These are phyloP conservation scores for Geotrichum australiense DNA, from an alignment of 1,139 yeast species.

Conservation along the genomic window DNA sequence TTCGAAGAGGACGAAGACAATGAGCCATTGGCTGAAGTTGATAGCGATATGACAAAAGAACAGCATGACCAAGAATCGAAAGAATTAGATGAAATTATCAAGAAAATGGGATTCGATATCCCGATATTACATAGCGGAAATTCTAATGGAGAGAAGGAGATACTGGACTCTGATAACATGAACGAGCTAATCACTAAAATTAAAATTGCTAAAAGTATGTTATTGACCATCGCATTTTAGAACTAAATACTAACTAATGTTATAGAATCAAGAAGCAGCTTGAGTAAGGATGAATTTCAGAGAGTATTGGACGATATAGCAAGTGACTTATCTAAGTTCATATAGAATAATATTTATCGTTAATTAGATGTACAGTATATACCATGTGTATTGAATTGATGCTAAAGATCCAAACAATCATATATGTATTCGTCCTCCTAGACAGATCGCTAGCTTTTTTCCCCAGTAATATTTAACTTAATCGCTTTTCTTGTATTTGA, in stretches of 20 bases:
- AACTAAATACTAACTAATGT: conserved; percentile 1
- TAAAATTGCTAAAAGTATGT: conserved; percentile 22
- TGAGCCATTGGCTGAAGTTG: conserved; percentile 14
- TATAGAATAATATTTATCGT: conserved; percentile 3
- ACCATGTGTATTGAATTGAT: too few species aligned
- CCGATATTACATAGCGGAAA: conserved; percentile 15
- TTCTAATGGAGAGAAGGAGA: conserved; percentile 17
- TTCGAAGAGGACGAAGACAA: conserved; percentile 17
- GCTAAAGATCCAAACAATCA: too few species aligned
- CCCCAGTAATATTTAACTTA: too few species aligned
- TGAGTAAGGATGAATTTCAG: conserved; percentile 25
- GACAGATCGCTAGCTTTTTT: too few species aligned
- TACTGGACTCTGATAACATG: conserved; percentile 23
- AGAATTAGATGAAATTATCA: conserved; percentile 10
- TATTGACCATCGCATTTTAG: background rate
- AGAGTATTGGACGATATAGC: conserved; percentile 27
- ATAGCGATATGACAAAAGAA: conserved; percentile 17
- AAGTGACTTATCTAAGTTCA: conserved; percentile 14
- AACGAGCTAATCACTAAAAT: conserved; percentile 26
- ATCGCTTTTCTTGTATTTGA: conserved; percentile 22
- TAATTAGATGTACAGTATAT: background rate
- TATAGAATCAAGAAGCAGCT: conserved; percentile 14
- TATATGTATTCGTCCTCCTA: too few species aligned
- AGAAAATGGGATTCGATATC: conserved; percentile 11
- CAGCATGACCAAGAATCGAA: conserved; percentile 10